Evolutionary conservation across 1,284 basidiomycete genomes (phyloP), one percentile per base, ranked within the genome.

Genomic region (Termitomyces sp.): DNA sequence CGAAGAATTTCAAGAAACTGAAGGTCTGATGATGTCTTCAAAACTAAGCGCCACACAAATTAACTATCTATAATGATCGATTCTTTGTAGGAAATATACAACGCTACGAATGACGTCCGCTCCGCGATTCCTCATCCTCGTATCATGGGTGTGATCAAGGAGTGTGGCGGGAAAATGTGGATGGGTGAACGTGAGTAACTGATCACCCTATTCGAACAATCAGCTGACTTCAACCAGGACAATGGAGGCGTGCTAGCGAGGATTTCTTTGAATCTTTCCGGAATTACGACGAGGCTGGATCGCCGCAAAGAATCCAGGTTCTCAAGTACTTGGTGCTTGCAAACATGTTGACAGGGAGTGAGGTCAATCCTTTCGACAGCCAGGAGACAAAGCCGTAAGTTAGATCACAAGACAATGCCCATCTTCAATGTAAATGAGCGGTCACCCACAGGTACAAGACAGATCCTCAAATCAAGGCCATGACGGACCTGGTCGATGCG

Each of bases 131-230:
- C 96, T 9, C 97, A 99, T 72, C 97, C 97, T 7, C 84, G 94
- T 24, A 98, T 99, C 65, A 94, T 98, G 89, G 97, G 96, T 49
- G 91, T 98, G 50, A 99, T 99, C 71, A 93, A 95, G 65, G 97
- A 99, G 70, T 98, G 96, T 61, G 97, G 97, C 11, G 97, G 97
- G 7, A 99, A 99, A 74, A 99, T 99, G 97, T 97, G 97, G 93
- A 99, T 99, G 97, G 93, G 92, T 53, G 97, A 99, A 77, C 91
- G 95, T 90, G 68, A 62, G 87, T 54, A 13, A 33, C 5, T 18
- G 8, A 30, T 37, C 7, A 14, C 8, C 4, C 13, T 44, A 6
- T 31, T 10, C 28, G 13, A 16, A 34, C 7, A 21, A 7, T 21
- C 4, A 3, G 16, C 30, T 39, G 44, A 31, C 31, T 19, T n/a